These are phyloP conservation scores for Farysia itapuensis DNA, from an alignment of 1,284 basidiomycete genomes.

Conservation along the genomic window DNA sequence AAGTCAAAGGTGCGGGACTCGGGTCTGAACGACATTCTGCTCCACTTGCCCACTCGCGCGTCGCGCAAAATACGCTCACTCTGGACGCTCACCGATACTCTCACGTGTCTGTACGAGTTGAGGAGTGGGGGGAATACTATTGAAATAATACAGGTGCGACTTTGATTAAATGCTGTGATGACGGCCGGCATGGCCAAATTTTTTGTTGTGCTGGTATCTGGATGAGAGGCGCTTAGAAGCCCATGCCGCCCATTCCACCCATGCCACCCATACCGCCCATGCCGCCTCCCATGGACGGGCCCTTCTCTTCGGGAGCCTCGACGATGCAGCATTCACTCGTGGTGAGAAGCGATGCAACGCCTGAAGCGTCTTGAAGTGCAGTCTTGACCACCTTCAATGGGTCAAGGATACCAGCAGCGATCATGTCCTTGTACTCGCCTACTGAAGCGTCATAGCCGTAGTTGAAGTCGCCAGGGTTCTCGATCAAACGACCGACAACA, in stretches of 20 bases:
- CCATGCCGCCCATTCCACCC: conserved; percentile 59
- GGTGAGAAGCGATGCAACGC: conserved; percentile 82
- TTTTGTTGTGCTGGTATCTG: too few relatives aligned
- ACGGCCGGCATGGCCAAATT: too few relatives aligned
- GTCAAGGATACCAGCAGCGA: conserved; percentile 85
- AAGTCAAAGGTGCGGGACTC: too few relatives aligned
- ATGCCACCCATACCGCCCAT: conserved; percentile 61
- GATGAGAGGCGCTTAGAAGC: conserved; percentile 33
- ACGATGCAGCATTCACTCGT: conserved; percentile 92
- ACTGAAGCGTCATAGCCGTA: conserved; percentile 85
- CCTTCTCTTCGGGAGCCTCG: conserved; percentile 82
- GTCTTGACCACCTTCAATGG: conserved; percentile 58
- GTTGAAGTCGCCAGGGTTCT: conserved; percentile 56
- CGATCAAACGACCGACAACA: conserved; percentile 73
- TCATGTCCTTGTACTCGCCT: conserved; percentile 92
- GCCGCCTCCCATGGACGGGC: conserved; percentile 63
- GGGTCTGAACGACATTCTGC: too few relatives aligned
- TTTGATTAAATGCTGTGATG: too few relatives aligned
- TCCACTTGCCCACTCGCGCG: too few relatives aligned
- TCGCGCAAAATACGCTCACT: too few relatives aligned
- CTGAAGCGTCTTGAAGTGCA: conserved; percentile 50
- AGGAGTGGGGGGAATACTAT: too few relatives aligned
- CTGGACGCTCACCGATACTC: too few relatives aligned
- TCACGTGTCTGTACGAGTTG: too few relatives aligned
- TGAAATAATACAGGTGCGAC: too few relatives aligned